phyloP scores from a whole-genome alignment of 1,139 yeast species.

The Debaryomyces nepalensis region DNA sequence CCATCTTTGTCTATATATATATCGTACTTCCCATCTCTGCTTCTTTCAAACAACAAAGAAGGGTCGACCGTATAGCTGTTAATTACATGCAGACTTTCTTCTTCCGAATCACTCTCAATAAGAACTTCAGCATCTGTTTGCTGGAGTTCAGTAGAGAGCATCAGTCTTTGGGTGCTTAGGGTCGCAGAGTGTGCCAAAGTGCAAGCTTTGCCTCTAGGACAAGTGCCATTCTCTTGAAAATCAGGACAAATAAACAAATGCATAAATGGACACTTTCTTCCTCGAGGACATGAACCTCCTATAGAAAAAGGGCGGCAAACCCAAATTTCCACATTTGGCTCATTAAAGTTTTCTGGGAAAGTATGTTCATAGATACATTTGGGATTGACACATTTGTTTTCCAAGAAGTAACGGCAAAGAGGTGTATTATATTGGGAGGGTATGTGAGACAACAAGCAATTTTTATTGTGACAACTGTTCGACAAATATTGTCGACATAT shows the following conservation, averaged over 20 bases:
- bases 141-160: conserved; percentile 26
- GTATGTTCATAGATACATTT: conserved; percentile 59
- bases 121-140: conserved; percentile 33
- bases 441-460: conserved; percentile 62
- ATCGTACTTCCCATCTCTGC: conserved; percentile 32
- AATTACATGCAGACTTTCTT: conserved; percentile 23
- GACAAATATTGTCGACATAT: conserved; percentile 57
- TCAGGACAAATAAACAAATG: conserved; percentile 77
- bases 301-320: conserved; percentile 71
- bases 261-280: conserved; percentile 57
- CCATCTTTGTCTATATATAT: conserved; percentile 30
- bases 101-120: conserved; percentile 29
- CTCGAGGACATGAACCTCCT: conserved; percentile 70
- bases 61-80: conserved; percentile 46
- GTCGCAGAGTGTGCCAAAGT: conserved; percentile 50
- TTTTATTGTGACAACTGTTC: conserved; percentile 50
- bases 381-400: conserved; percentile 56
- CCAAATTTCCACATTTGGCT: conserved; percentile 46
- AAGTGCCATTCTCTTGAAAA: conserved; percentile 60
- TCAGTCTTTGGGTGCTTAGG: conserved; percentile 32
- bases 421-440: conserved; percentile 70
- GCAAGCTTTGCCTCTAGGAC: conserved; percentile 57
- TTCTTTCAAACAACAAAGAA: conserved; percentile 24
- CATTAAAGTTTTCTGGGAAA: conserved; percentile 39
- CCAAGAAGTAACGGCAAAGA: conserved; percentile 57